Evolutionary conservation across 169 alveolate genomes (phyloP).

Genomic region (Cryptosporidium sp.): DNA sequence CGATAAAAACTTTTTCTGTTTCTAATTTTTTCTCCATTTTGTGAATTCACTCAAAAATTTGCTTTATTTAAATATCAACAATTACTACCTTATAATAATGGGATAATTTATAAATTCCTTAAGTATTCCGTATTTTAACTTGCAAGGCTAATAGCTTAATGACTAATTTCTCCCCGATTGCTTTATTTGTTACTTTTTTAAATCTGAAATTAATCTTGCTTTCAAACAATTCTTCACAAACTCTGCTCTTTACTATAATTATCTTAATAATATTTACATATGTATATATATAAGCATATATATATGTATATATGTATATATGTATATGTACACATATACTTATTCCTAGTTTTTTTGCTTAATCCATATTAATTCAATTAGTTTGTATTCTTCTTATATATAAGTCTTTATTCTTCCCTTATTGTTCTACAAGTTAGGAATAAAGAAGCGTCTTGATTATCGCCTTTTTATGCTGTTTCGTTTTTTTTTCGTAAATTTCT

Average conservation of each 20-base stretch:
- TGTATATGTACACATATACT: neutral
- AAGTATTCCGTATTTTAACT: neutral
- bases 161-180: neutral
- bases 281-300: neutral
- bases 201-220: too few species aligned
- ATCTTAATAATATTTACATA: conserved; percentile 7
- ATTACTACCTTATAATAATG: neutral
- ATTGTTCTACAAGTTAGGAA: neutral
- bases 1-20: conserved; percentile 16
- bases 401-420: neutral
- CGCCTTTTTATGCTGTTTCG: neutral
- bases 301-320: neutral
- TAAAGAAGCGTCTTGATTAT: neutral
- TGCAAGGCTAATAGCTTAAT: neutral
- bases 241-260: neutral
- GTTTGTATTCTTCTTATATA: neutral
- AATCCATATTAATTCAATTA: conserved; percentile 19
- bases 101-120: neutral
- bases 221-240: neutral
- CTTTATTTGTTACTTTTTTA: too few species aligned
- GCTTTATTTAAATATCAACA: neutral
- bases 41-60: neutral
- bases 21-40: conserved; percentile 52
- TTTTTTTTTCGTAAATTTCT: neutral
- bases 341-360: neutral